Base-by-base conservation (phyloP, 2,329 filamentous ascomycete genomes). In the Phaeosphaeriaceae sp. region DNA sequence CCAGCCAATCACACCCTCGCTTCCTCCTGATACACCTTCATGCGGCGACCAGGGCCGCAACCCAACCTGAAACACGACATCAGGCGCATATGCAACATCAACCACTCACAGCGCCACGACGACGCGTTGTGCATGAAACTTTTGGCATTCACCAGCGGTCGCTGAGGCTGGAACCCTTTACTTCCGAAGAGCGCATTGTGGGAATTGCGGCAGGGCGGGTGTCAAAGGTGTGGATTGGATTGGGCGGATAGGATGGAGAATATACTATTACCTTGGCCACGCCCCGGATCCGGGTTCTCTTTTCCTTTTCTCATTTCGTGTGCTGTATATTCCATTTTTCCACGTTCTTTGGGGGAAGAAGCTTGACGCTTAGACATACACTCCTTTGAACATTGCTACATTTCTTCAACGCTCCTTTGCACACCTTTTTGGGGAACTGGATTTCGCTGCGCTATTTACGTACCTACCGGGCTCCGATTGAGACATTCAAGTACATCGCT, bases 121-220 rank as follows among this genome's bases (percentile, higher is more conserved):
- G 20, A 20, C 15, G 25, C 40, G 33, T 45, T 27, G 13, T 42
- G 55, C 58, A 61, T 61, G 41, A 58, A 45, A 24, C 22, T 25
- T 51, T 48, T 22, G 33, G 25, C 25, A 17, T 33, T 51, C n/a
- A 27, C 21, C 36, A 46, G 13, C 42, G 36, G 27, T 24, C 36
- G 21, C 31, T 48, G 22, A 25, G 36, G 33, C 56, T 56, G 56
- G 59, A 46, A 45, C 17, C 6, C 40, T 10, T 31, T 20, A 10
- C 52, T 56, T 20, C 64, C 62, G 64, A 67, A 57, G 53, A 62
- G 57, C 61, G 64, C 64, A 63, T 67, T 61, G 48, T 15, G 46
- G 27, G 48, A 45, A 33, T 33, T 62, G 59, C 58, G 24, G 56
- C 56, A 45, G 36, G 51, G 48, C 46, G 46, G 55, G 58, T 61